Conservation (phyloP, 768 basidiomycete genomes). For the Flagelloscypha sp. region DNA sequence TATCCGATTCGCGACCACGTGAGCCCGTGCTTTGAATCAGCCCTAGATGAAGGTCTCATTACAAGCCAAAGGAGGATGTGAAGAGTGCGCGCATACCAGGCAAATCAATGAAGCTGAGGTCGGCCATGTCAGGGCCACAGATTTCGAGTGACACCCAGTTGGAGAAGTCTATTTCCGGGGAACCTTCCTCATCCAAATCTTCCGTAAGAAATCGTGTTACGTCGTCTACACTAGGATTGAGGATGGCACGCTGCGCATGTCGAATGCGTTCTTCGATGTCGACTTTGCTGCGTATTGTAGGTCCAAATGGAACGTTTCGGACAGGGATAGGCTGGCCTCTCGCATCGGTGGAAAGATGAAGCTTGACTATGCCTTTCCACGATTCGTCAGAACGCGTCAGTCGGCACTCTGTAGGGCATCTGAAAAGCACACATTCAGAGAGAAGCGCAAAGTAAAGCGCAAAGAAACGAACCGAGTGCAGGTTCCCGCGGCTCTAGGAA, state of each 20-base stretch:
- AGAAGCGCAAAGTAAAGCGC: too few species aligned
- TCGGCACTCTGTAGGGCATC: slow-evolving; percentile 53
- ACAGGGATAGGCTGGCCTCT: slow-evolving; percentile 15
- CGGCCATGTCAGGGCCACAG: slow-evolving; percentile 49
- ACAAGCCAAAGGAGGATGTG: slow-evolving; percentile 17
- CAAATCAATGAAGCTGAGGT: slow-evolving; percentile 58
- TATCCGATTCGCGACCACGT: slow-evolving; percentile 45
- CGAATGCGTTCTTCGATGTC: slow-evolving; percentile 40
- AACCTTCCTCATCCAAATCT: too few species aligned
- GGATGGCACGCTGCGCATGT: slow-evolving; percentile 36
- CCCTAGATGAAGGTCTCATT: slow-evolving; percentile 23
- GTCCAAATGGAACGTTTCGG: slow-evolving; percentile 19
- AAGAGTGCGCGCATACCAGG: slow-evolving; percentile 32
- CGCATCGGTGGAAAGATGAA: slow-evolving; percentile 4
- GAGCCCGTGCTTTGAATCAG: slow-evolving; percentile 49
- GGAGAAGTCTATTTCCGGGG: slow-evolving; percentile 33
- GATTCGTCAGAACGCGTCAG: slow-evolving; percentile 28
- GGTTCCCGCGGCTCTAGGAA: slow-evolving; percentile 63
- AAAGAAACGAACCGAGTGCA: slow-evolving; percentile 72
- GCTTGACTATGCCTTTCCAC: slow-evolving; percentile 47
- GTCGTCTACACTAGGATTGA: slow-evolving; percentile 35
- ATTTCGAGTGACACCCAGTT: slow-evolving; percentile 54
- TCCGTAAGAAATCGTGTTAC: too few species aligned
- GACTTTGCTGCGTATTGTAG: slow-evolving; percentile 24
- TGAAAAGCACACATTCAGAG: too few species aligned